Evolutionary conservation across 768 basidiomycete species (phyloP).

Genomic region (Hygrocybe coccinea): DNA sequence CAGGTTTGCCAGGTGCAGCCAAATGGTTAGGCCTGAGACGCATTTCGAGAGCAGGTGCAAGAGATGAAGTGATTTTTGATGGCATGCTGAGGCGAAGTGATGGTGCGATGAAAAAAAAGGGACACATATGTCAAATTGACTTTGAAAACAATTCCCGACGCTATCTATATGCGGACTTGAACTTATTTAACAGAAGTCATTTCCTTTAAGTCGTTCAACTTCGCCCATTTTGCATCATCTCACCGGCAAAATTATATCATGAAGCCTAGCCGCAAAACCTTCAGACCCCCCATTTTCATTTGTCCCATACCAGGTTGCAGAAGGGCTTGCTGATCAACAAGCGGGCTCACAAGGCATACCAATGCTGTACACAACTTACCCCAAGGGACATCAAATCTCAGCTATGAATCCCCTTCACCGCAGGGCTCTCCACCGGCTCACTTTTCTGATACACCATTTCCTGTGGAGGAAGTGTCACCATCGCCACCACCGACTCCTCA

Average conservation of each 20-base stretch:
- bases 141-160: neutral
- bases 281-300: neutral
- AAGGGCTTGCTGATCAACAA: neutral
- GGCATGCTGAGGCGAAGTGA: neutral
- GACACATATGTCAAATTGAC: neutral
- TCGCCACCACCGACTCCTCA: neutral
- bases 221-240: no score
- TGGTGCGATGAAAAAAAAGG: neutral
- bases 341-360: neutral
- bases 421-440: neutral
- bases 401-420: neutral
- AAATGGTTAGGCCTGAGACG: neutral
- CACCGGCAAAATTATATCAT: neutral
- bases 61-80: neutral
- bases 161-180: neutral
- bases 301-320: neutral
- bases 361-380: neutral
- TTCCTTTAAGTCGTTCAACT: no score
- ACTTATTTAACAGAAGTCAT: neutral
- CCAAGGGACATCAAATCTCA: neutral
- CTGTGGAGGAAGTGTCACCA: neutral
- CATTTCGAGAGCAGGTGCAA: neutral
- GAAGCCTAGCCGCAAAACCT: neutral
- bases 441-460: neutral
- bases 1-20: neutral